Evolutionary conservation across 2,329 filamentous ascomycete species (phyloP).

Genomic region (Fusarium buharicum): DNA sequence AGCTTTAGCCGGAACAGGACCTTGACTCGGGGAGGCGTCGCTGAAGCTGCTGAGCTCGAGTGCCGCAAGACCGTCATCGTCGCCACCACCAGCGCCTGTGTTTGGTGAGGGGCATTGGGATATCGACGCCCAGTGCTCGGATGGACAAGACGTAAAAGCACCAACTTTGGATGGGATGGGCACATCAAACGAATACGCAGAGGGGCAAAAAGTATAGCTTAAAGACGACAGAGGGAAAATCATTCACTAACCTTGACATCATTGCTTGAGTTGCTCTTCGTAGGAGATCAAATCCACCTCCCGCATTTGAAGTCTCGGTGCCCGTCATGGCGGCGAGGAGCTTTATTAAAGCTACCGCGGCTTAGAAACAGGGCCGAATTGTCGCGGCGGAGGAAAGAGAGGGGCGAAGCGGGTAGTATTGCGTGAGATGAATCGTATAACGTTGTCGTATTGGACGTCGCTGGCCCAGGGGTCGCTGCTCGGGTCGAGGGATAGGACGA

Average conservation of each 20-base stretch:
- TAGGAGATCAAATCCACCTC: constrained; percentile 66
- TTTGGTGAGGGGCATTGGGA: constrained; percentile 26
- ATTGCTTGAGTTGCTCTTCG: constrained; percentile 70
- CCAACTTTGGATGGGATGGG: constrained; percentile 31
- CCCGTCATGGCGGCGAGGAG: constrained; percentile 58
- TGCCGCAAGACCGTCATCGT: constrained; percentile 37
- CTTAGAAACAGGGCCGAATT: constrained; percentile 39
- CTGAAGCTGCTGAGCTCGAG: constrained; percentile 33
- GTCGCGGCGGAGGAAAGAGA: constrained; percentile 33
- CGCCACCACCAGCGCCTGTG: constrained; percentile 32
- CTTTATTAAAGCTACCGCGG: constrained; percentile 42
- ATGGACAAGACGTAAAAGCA: constrained; percentile 2
- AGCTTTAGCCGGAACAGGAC: constrained; percentile 42
- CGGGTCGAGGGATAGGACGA: constrained; percentile 21
- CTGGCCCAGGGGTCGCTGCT: constrained; percentile 29
- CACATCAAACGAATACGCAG: constrained; percentile 7
- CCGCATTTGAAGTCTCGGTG: constrained; percentile 57
- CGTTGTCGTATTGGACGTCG: constrained; percentile 34
- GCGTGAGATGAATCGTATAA: constrained; percentile 36
- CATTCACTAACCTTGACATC: constrained; percentile 68
- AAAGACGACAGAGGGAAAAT: constrained; percentile 39
- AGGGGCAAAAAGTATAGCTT: constrained; percentile 9
- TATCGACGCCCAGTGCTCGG: constrained; percentile 8
- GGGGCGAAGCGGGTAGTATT: constrained; percentile 36
- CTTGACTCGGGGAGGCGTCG: constrained; percentile 33